Conservation (phyloP, 2,329 filamentous ascomycete species). For the Volutella citrinella region DNA sequence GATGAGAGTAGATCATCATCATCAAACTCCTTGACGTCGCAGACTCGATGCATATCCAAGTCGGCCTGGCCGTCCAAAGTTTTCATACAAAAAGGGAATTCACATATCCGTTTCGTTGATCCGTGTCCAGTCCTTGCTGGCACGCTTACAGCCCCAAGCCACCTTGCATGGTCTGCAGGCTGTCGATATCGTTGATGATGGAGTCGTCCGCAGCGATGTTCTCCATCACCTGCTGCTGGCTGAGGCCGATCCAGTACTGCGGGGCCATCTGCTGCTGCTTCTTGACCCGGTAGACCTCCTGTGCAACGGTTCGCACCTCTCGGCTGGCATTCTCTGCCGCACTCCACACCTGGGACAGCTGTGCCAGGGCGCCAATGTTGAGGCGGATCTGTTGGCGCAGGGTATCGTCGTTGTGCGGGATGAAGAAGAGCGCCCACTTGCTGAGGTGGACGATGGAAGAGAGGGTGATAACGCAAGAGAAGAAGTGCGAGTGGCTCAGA, state of each 20-base stretch:
- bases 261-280: slow-evolving; percentile 53
- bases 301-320: slow-evolving; percentile 76
- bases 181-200: slow-evolving; percentile 57
- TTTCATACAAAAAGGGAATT: too few relatives aligned
- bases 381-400: slow-evolving; percentile 74
- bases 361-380: slow-evolving; percentile 72
- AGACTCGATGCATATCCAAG: too few relatives aligned
- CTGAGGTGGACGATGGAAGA: slow-evolving; percentile 79
- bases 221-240: slow-evolving; percentile 52
- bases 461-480: slow-evolving; percentile 75
- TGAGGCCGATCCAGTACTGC: slow-evolving; percentile 53
- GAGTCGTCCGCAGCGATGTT: slow-evolving; percentile 56
- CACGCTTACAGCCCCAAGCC: slow-evolving; percentile 18
- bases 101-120: too few relatives aligned
- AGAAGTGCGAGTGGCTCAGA: slow-evolving; percentile 76
- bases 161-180: slow-evolving; percentile 15
- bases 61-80: too few relatives aligned
- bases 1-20: too few relatives aligned
- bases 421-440: slow-evolving; percentile 67
- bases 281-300: slow-evolving; percentile 65
- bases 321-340: slow-evolving; percentile 66
- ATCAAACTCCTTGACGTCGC: too few relatives aligned
- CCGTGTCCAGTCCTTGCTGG: too few relatives aligned
- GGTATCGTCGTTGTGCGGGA: slow-evolving; percentile 60
- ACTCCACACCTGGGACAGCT: slow-evolving; percentile 68